Base-by-base conservation (phyloP, 148 eudicot species). In the Chenopodium suecicum region DNA sequence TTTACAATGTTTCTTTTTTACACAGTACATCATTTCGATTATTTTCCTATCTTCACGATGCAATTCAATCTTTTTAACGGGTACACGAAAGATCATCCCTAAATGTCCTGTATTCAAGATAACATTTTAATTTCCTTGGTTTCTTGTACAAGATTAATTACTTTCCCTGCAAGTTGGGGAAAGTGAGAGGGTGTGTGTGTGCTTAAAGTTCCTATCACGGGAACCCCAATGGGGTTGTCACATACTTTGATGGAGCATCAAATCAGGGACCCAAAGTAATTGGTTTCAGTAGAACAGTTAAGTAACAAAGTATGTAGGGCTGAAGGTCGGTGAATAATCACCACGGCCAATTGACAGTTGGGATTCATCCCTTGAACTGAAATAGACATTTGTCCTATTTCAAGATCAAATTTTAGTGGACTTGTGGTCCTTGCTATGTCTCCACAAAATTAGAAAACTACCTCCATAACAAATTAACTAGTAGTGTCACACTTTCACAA, bases 261-360 rank as follows among this genome's bases (percentile, higher is more conserved):
- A 31, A 23, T 25, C 63, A 74, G 50, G 63, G 63, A 50, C 62
- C 76, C 76, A 27, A 8, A n/a, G 3, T 50, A 50, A 50, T 74
- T 54, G 41, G 74, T 70, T 34, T 37, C 50, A 70, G 25, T 7
- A 44, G 52, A 70, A 70, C 50, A 70, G 22, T 70, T 37, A 41
- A 34, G 54, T 22, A 50, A 50, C 34, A 69, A 34, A 69, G 75
- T 31, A 69, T 56, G 73, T 69, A 37, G 74, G 50, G 66, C 48
- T n/a, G 16, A 31, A 31, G 75, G 75, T 31, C 17, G 65, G 81
- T 79, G 58, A 79, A 69, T 52, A 70, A 69, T 50, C 13, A 70
- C 50, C 74, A 79, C 67, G 34, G 25, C 73, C 31, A 19, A 46
- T 47, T 25, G 58, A 54, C 47, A 62, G 79, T 62, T 60, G 69